Percentiles rank a stretch among this genome's conserved stretches.
Conservation (phyloP, 1,139 yeast species). For the Meyerozyma guilliermondii region DNA sequence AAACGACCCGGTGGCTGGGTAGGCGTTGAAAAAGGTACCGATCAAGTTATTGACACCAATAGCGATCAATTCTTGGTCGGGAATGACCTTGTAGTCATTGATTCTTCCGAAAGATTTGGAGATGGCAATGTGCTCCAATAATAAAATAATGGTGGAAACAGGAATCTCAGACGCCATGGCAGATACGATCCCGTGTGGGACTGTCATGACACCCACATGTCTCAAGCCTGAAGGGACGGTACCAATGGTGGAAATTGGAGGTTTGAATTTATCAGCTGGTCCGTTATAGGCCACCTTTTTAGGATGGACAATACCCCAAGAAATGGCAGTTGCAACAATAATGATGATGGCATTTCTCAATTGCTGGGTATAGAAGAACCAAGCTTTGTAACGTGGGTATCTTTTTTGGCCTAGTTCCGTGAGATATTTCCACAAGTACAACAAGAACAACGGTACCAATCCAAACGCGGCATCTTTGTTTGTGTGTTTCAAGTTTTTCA, state of each 20-base stretch:
- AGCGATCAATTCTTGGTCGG: slow-evolving; percentile 92
- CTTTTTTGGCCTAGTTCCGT: slow-evolving; percentile 57
- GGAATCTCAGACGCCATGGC: slow-evolving; percentile 77
- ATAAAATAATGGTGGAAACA: slow-evolving; percentile 73
- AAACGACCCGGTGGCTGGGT: slow-evolving; percentile 95
- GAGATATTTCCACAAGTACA: slow-evolving; percentile 63
- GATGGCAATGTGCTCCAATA: slow-evolving; percentile 90
- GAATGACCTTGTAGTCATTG: slow-evolving; percentile 84
- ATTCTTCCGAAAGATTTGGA: slow-evolving; percentile 90
- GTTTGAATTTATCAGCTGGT: slow-evolving; percentile 25
- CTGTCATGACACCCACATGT: slow-evolving; percentile 66
- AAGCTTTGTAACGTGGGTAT: slow-evolving; percentile 52
- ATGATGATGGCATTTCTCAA: slow-evolving; percentile 79
- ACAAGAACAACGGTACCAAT: slow-evolving; percentile 60
- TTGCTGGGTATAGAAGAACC: slow-evolving; percentile 68
- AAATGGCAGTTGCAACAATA: slow-evolving; percentile 69
- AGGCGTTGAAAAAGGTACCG: slow-evolving; percentile 89
- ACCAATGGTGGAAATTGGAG: slow-evolving; percentile 64
- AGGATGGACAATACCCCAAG: slow-evolving; percentile 51
- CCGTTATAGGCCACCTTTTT: slow-evolving; percentile 35
- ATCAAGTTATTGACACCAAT: slow-evolving; percentile 88
- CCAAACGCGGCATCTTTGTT: slow-evolving; percentile 88
- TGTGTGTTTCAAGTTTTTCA: slow-evolving; percentile 66
- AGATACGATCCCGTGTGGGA: slow-evolving; percentile 57
- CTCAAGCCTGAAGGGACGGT: slow-evolving; percentile 77